A percentile compares a stretch with the other conserved stretches of the same genome.
Conservation (phyloP, 768 basidiomycete genomes). For the Termitomyces sp. region DNA sequence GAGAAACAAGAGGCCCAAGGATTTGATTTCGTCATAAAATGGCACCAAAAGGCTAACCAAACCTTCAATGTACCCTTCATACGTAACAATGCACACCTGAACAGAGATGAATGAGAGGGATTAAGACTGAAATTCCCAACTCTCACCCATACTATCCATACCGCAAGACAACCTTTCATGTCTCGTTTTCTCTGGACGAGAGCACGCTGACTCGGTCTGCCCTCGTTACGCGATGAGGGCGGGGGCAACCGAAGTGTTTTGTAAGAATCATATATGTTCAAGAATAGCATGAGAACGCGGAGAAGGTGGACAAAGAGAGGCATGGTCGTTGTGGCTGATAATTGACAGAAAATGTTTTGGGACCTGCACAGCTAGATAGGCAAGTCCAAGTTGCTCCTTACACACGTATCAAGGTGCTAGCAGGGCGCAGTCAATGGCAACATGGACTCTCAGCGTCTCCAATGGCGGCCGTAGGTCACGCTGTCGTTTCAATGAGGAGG, state of each 20-base stretch:
- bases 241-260: slow-evolving; percentile 72
- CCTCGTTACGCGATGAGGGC: slow-evolving; percentile 45
- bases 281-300: slow-evolving; percentile 63
- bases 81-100: slow-evolving; percentile 62
- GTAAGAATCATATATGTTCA: slow-evolving; percentile 81
- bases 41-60: slow-evolving; percentile 69
- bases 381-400: not conserved
- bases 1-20: slow-evolving; percentile 65
- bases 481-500: slow-evolving; percentile 9
- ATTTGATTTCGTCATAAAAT: slow-evolving; percentile 82
- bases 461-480: slow-evolving; percentile 3
- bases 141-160: slow-evolving; percentile 83
- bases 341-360: not conserved
- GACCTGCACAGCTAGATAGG: not conserved
- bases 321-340: slow-evolving; percentile 35
- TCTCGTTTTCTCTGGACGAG: slow-evolving; percentile 73
- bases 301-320: slow-evolving; percentile 62
- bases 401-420: slow-evolving; percentile 10
- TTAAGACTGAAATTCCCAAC: slow-evolving; percentile 11
- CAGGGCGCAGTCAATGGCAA: slow-evolving; percentile 1
- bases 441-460: slow-evolving; percentile 9
- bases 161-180: slow-evolving; percentile 78
- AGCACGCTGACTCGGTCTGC: slow-evolving; percentile 60
- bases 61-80: slow-evolving; percentile 62
- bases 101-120: slow-evolving; percentile 8